Percentiles rank a stretch among this genome's conserved stretches.
These are phyloP conservation scores for Raffaelea albimanens DNA, from an alignment of 2,329 filamentous ascomycete genomes.

Conservation along the genomic window DNA sequence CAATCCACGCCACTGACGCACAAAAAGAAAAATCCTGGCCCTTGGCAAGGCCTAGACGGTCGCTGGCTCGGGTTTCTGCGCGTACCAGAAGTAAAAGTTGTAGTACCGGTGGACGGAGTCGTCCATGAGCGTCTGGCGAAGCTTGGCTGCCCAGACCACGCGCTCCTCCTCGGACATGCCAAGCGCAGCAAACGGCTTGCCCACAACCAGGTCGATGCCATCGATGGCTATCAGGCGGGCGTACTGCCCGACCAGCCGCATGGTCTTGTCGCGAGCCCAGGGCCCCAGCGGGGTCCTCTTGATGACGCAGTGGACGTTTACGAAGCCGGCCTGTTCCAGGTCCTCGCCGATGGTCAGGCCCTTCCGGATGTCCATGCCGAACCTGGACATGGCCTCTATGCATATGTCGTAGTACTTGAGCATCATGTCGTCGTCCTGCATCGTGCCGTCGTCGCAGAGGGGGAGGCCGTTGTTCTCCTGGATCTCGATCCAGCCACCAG, in stretches of 20 bases:
- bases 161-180: slow-evolving; percentile 51
- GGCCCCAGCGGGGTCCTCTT: slow-evolving; percentile 32
- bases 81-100: slow-evolving; percentile 11
- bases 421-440: slow-evolving; percentile 28
- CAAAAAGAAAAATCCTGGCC: too few species aligned
- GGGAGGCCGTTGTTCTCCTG: slow-evolving; percentile 33
- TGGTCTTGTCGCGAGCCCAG: slow-evolving; percentile 33
- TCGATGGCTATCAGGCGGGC: slow-evolving; percentile 6
- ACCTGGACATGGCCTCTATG: slow-evolving; percentile 17
- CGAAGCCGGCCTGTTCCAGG: slow-evolving; percentile 30
- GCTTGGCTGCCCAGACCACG: slow-evolving; percentile 35
- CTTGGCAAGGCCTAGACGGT: too few species aligned
- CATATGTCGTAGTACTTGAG: slow-evolving; percentile 18
- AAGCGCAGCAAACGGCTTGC: slow-evolving; percentile 11
- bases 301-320: slow-evolving; percentile 25
- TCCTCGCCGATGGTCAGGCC: slow-evolving; percentile 20
- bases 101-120: slow-evolving; percentile 4
- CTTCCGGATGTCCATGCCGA: slow-evolving; percentile 25
- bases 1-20: too few species aligned
- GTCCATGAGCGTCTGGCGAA: slow-evolving; percentile 12
- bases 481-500: slow-evolving; percentile 39
- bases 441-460: slow-evolving; percentile 31
- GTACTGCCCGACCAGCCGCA: slow-evolving; percentile 27
- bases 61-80: slow-evolving; percentile 7
- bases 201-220: slow-evolving; percentile 4